Evolutionary conservation across 495 filamentous ascomycete genomes (phyloP).

Genomic region (Aspergillus leporis): DNA sequence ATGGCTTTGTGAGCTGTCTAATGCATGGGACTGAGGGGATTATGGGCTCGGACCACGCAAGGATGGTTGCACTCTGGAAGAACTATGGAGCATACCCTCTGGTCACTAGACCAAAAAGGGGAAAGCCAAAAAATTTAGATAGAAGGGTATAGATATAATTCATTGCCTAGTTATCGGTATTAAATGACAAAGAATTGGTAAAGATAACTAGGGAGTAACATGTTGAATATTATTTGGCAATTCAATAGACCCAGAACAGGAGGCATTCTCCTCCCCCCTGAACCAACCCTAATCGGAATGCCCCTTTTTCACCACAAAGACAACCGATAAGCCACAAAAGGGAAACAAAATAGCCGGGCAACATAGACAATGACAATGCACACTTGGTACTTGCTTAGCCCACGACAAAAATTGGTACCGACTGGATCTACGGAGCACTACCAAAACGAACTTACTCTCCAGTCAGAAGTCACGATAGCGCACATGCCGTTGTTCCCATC

Average conservation of each 20-base stretch:
- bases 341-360: too few relatives aligned
- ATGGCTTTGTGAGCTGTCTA: neutral
- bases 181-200: neutral
- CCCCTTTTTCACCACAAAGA: neutral
- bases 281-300: neutral
- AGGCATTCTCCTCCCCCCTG: neutral
- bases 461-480: constrained; percentile 1
- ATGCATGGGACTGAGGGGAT: neutral
- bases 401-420: too few relatives aligned
- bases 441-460: neutral
- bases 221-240: neutral
- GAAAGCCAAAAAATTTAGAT: neutral
- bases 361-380: too few relatives aligned
- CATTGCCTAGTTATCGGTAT: neutral
- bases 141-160: neutral
- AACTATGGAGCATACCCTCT: neutral
- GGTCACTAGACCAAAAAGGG: neutral
- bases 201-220: neutral
- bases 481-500: neutral
- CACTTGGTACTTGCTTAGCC: too few relatives aligned
- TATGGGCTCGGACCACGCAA: neutral
- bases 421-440: neutral
- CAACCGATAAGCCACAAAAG: neutral
- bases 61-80: neutral
- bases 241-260: neutral